Base-by-base conservation (phyloP, 169 alveolate species). In the Plasmodium coatneyi region DNA sequence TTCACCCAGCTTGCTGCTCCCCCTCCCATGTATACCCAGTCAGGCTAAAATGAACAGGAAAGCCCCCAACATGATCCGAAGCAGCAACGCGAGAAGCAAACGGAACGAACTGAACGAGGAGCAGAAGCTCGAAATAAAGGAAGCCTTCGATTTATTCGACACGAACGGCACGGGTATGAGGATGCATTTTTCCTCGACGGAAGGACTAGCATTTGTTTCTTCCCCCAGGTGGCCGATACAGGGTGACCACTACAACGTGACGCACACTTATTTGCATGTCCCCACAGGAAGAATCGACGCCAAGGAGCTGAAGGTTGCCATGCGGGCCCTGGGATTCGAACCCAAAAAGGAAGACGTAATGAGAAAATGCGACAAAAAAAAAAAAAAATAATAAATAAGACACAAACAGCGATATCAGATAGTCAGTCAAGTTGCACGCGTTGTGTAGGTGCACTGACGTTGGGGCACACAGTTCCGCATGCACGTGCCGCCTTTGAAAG, bases 281-380 rank as follows among this genome's bases (percentile, higher is more conserved):
- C 5, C 36, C 83, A 12, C 84, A 95, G 98, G 98, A 9, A 96
- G 96, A 92, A 98, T 98, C 87, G 99, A 98, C 93, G 98, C 98
- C 39, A 98, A 98, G 96, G 99, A 99, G 96, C 95, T 99, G 78
- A 99, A 98, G 96, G 99, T 98, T 39, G 99, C 99, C 36, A 99
- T 99, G 99, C 96, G 99, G 54, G 99, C 99, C 14, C 97, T 99
- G 19, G 99, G 99, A 19, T 99, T 99, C 92, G 99, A 99, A 90
- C 99, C 99, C 16, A 98, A 98, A 95, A 98, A 98, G 92, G 99
- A 99, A 92, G 99, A 98, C 95, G 99, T 96, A 93, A 71, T 92
- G 66, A 39, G 74, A 60, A 60, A 60, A 19, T 2, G 32, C 3
- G 32, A 52, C 16, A 46, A 10, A 70, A 82, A 49, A 14, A 52